Base-by-base conservation (phyloP, 2,329 filamentous ascomycete species). In the Basipetospora chlamydospora region DNA sequence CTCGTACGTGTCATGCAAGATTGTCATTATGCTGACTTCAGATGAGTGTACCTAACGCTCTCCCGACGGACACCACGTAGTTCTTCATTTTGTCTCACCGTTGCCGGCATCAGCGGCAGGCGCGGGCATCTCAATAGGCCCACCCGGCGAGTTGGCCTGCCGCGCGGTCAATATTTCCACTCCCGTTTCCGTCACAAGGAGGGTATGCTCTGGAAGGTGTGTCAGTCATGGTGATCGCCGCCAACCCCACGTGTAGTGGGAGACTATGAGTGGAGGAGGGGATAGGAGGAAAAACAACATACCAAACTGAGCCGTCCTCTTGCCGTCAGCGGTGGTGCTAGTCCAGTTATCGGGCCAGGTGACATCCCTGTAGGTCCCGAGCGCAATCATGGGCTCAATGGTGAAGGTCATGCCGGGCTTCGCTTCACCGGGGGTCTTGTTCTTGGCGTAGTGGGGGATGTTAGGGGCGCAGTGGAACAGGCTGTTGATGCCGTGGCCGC, bases 301-400 rank as follows among this genome's bases (percentile, higher is more conserved):
- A 85, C 80, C 81, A 52, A 98, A 98, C 54, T 98, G 90, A 8
- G 90, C 90, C 12, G 87, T 94, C 53, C 74, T 67, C 58, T 80
- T 82, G 35, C 90, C 90, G 54, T 98, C 90, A 39, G 78, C 73
- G 0, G 90, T 98, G 5, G 84, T 83, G 58, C 86, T 94, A 1
- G 90, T 98, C 90, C 90, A 98, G 63, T 96, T 85, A 55, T 98
- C 90, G 1, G 90, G 90, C 90, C 90, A 98, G 1, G 86, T 96
- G 55, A 90, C 80, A 53, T 98, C 90, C 43, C 76, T 76, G 58
- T 94, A 83, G 42, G 83, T 87, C 40, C 90, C 90, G 38, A 95
- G 58, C 28, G 85, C 86, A 54, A 98, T 87, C 90, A 98, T 98
- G 12, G 90, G 90, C 62, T 98, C 90, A 42, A 98, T 98, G 1